phyloP scores from a whole-genome alignment of 108 stramenopile genomes.

The Pelagomonas calceolata region DNA sequence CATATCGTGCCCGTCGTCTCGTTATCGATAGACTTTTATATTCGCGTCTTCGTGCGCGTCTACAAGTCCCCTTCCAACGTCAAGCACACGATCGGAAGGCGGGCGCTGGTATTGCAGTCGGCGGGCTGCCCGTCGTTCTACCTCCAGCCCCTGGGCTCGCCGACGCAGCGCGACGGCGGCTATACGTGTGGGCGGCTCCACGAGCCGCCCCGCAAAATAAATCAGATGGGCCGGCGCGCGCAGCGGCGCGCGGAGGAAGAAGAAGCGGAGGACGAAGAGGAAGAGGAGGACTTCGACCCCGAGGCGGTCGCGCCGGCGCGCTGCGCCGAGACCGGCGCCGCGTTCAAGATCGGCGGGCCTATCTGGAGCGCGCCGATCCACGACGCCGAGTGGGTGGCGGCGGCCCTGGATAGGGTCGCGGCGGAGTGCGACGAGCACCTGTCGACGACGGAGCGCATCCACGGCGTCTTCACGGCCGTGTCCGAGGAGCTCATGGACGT shows the following conservation, averaged over 20 bases:
- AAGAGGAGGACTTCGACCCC: not conserved
- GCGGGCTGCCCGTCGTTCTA: constrained; percentile 82
- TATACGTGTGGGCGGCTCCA: constrained; percentile 5
- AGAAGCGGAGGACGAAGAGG: not conserved
- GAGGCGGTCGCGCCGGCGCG: not conserved
- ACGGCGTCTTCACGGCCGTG: constrained; percentile 73
- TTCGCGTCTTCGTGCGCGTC: constrained; percentile 92
- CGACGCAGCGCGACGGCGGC: constrained; percentile 13
- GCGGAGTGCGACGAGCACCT: constrained; percentile 17
- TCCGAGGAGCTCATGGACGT: constrained; percentile 83
- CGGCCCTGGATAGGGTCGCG: constrained; percentile 53
- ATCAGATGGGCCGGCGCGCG: not conserved
- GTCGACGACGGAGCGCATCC: constrained; percentile 50
- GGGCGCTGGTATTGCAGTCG: constrained; percentile 78
- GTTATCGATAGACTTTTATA: constrained; percentile 92
- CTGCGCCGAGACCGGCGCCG: constrained; percentile 61
- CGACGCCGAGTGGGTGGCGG: constrained; percentile 61
- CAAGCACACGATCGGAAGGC: not conserved
- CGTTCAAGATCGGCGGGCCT: constrained; percentile 82
- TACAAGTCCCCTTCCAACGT: constrained; percentile 74
- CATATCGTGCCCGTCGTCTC: constrained; percentile 78
- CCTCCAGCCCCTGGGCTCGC: constrained; percentile 46
- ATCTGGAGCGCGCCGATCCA: constrained; percentile 90
- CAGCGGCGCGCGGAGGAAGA: not conserved
- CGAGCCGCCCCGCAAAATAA: not conserved